Evolutionary conservation across 768 basidiomycete genomes (phyloP), one percentile per base, ranked within the genome.

Genomic region (Boletus coccyginus): DNA sequence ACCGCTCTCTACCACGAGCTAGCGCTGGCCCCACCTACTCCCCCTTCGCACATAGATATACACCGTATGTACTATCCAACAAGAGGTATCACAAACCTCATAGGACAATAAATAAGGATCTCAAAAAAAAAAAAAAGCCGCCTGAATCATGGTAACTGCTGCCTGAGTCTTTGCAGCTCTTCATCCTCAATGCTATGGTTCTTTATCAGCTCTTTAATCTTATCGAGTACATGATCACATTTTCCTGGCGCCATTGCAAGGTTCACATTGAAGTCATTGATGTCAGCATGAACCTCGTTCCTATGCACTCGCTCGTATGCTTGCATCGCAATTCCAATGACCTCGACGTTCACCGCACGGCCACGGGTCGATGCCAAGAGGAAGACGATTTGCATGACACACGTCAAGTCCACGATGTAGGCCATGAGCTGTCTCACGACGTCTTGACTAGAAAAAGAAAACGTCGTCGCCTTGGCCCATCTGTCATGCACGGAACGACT

Each of bases 341-440:
- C 14, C 35, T 35, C 35, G 35, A 14, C 35, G 12, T 35, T 35
- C 5, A 35, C 35, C 35, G 14, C 35, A 35, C 35, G 13, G 12
- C 14, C 14, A 12, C 35, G 35, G 13, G 35, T 35, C 12, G 35
- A 35, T 14, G 12, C 35, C 13, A 35, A 6, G 1, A 49, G 48
- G 9, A 56, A 56, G 7, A 52, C 17, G 29, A 45, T 33, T 5
- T 53, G 42, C 55, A 53, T 53, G 17, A 54, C 43, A 19, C 43
- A 56, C 4, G 36, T 56, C 12, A 56, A 31, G 43, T 54, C 51
- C 1, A 56, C 43, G 0, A 49, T 49, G 36, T 49, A 49, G 5
- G 48, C 36, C 48, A 49, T 49, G 43, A 55, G 29, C 6, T 29
- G 38, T 31, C n/a, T 40, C 2, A 53, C 44, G 21, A 16, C 21